phyloP scores from a whole-genome alignment of 2,329 filamentous ascomycete genomes.

The Sporothrix inflata region DNA sequence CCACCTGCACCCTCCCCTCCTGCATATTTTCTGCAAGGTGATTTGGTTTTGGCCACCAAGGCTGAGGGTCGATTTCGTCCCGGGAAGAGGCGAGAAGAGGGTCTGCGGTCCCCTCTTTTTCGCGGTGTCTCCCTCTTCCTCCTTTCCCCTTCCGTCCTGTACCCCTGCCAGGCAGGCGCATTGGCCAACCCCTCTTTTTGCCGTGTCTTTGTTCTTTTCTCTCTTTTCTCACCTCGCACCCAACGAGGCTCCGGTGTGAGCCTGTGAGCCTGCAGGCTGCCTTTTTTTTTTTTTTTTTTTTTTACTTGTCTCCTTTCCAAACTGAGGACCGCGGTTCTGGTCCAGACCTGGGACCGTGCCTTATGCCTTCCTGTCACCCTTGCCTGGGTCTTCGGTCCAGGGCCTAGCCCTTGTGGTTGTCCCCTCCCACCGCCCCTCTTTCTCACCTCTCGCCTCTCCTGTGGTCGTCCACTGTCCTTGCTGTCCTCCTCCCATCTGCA shows the following conservation, averaged over 20 bases:
- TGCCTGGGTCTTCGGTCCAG: neutral
- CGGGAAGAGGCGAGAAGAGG: neutral
- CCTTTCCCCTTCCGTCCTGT: neutral
- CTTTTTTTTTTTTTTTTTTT: neutral
- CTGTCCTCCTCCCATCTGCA: neutral
- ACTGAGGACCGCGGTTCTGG: neutral
- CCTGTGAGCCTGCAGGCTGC: constrained; percentile 20
- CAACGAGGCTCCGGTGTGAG: constrained; percentile 15
- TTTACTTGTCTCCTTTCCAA: neutral
- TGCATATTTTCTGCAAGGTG: neutral
- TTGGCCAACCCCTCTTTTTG: constrained; percentile 4
- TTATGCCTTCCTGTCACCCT: neutral
- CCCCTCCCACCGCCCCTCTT: neutral
- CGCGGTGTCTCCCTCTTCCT: neutral
- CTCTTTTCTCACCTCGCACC: neutral
- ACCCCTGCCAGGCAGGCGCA: neutral
- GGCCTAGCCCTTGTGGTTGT: neutral
- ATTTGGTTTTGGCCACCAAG: neutral
- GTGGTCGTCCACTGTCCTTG: neutral
- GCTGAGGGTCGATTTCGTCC: neutral
- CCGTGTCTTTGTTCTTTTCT: neutral
- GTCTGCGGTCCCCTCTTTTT: neutral
- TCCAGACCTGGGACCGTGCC: neutral
- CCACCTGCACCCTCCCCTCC: neutral
- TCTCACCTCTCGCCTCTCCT: neutral